Percentiles rank a stretch among this genome's conserved stretches.
Evolutionary conservation across 2,329 filamentous ascomycete species (phyloP).

Genomic region (Aspergillus quadrilineatus): DNA sequence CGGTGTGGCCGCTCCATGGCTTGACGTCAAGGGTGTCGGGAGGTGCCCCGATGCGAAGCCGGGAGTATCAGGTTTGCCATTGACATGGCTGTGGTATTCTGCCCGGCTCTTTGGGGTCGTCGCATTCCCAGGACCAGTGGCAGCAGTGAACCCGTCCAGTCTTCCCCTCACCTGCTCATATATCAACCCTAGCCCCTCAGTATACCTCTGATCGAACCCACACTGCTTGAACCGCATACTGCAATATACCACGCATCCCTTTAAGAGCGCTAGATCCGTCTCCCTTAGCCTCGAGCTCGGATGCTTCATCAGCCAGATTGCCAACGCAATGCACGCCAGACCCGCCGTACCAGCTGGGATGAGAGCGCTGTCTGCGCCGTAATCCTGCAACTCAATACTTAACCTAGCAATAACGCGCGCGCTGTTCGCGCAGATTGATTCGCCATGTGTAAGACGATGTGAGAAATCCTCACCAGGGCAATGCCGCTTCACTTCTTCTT

Average conservation of each 20-base stretch:
- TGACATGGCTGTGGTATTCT: no score
- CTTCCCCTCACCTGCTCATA: conserved; percentile 11
- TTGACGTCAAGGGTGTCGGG: background rate
- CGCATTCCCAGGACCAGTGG: no score
- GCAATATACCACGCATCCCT: conserved; percentile 12
- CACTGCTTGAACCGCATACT: conserved; percentile 6
- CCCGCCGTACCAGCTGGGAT: conserved; percentile 5
- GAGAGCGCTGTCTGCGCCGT: conserved; percentile 5
- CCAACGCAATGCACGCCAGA: conserved; percentile 15
- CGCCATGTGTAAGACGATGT: conserved; percentile 12
- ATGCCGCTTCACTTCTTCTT: conserved; percentile 10
- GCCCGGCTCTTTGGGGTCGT: no score
- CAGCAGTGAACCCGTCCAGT: background rate
- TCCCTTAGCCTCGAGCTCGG: conserved; percentile 5
- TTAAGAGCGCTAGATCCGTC: conserved; percentile 16
- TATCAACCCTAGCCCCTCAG: conserved; percentile 11
- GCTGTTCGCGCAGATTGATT: conserved; percentile 16
- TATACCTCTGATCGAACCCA: conserved; percentile 8
- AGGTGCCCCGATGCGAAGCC: background rate
- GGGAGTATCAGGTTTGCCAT: no score
- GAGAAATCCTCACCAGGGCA: conserved; percentile 14
- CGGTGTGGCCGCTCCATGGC: background rate
- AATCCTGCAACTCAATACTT: conserved; percentile 15
- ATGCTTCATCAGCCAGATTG: conserved; percentile 18
- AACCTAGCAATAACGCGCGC: conserved; percentile 18